Conservation (phyloP, 257 asterid genomes). For the Scutellaria baicalensis region DNA sequence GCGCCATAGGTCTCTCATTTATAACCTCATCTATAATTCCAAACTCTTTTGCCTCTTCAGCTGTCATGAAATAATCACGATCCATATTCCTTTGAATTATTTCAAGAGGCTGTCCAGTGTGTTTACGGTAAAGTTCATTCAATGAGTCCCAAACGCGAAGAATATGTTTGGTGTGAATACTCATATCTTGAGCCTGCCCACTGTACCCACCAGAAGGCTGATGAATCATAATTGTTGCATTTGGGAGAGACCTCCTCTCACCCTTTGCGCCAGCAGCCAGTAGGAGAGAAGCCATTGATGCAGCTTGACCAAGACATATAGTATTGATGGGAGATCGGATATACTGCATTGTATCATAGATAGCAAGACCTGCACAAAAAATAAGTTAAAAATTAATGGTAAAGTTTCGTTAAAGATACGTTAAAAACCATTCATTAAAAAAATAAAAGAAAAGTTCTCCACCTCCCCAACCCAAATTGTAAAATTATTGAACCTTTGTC, state of each 20-base stretch:
- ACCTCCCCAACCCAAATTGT: neutral
- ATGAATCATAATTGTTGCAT: constrained; percentile 86
- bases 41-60: constrained; percentile 85
- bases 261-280: constrained; percentile 97
- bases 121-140: constrained; percentile 72
- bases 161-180: constrained; percentile 79
- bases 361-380: constrained; percentile 72
- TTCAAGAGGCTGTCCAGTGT: constrained; percentile 75
- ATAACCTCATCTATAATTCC: constrained; percentile 92
- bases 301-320: constrained; percentile 90
- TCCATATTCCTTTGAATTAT: constrained; percentile 68
- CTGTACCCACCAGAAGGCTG: constrained; percentile 95
- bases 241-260: constrained; percentile 79
- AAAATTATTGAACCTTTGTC: neutral
- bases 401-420: neutral
- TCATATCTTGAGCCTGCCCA: constrained; percentile 91
- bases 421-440: neutral
- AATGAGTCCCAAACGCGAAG: constrained; percentile 77
- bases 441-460: neutral
- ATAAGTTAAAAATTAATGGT: neutral
- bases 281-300: constrained; percentile 96
- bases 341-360: constrained; percentile 93
- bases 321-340: constrained; percentile 87
- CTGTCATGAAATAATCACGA: constrained; percentile 91
- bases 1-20: constrained; percentile 63